Evolutionary conservation across 1,139 yeast genomes (phyloP), one percentile per base, ranked within the genome.

Genomic region (Magnusiomyces sp.): DNA sequence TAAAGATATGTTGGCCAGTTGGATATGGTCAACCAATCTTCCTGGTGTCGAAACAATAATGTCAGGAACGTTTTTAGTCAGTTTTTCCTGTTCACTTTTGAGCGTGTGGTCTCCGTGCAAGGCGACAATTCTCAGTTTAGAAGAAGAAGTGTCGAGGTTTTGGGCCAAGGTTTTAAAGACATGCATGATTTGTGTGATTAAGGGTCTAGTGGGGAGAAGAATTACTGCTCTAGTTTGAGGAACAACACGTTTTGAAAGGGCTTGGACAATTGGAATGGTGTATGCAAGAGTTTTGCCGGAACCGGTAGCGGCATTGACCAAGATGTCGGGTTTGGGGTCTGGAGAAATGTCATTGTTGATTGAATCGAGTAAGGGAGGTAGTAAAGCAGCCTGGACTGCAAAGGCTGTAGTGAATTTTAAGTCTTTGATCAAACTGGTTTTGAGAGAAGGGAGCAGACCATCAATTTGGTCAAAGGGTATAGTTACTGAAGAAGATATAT

Each of bases 261-360:
- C 71, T 55, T 89, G 89, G 1, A 94, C 73, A 10, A 92, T 76
- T 1, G 98, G 98, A 2, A 92, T 74, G 53, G 81, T 75, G 63
- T 92, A 92, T 7, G 97, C 95, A 49, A 94, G 70, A 0, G 99
- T 92, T 64, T 92, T 92, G 61, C 99, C 99, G 0, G 95, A 85
- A 48, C 99, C 99, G 0, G 99, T 92, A 4, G 95, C 80, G 1
- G 98, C 95, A 65, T 92, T 90, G 4, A 92, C 95, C 46, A 92
- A 71, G 16, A 89, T 68, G 64, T 92, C 95, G 5, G 59, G 59
- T 48, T 64, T 63, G 13, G 68, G 62, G 43, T 69, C 73, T 1
- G 95, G 94, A 44, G 76, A 72, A n/a, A 81, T 60, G 49, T 63
- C 68, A 38, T 64, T 58, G 5, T 32, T 36, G 13, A 73, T 71